A percentile compares a stretch with the other conserved stretches of the same genome.
These are phyloP conservation scores for Acacia crassicarpa DNA, from an alignment of 306 rosid species.

Conservation along the genomic window DNA sequence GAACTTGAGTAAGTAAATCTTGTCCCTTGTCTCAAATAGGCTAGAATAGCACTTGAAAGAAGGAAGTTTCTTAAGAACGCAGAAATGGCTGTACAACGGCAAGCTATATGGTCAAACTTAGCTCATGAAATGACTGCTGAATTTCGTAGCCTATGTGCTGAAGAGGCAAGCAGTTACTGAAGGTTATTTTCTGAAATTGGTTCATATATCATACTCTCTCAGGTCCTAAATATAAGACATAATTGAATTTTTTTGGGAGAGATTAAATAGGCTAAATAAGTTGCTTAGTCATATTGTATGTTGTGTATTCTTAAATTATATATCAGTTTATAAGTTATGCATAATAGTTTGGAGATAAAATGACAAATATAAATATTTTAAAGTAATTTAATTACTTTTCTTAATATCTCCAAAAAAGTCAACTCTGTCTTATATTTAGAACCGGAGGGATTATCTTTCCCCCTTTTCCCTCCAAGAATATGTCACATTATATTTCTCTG, in stretches of 20 bases:
- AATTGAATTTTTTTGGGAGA: no score
- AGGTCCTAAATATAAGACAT: no score
- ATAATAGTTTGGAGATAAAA: no score
- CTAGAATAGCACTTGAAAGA: conserved; percentile 95
- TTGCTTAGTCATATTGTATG: no score
- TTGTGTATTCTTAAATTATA: no score
- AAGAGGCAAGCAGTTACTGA: conserved; percentile 66
- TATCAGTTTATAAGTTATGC: no score
- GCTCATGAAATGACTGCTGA: conserved; percentile 99
- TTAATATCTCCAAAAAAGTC: no score
- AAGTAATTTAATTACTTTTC: no score
- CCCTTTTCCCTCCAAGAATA: conserved; percentile 10
- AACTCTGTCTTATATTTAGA: no score
- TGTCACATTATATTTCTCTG: conserved; percentile 15
- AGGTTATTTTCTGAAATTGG: conserved; percentile 19
- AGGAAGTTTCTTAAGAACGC: conserved; percentile 92
- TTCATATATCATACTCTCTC: background rate
- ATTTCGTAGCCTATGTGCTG: conserved; percentile 97
- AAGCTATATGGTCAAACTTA: conserved; percentile 97
- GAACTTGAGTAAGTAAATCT: conserved; percentile 32
- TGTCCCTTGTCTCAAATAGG: conserved; percentile 55
- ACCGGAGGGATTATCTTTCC: background rate
- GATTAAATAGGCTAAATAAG: no score
- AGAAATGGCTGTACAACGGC: conserved; percentile 89
- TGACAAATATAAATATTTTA: no score